Evolutionary conservation across 1,284 basidiomycete species (phyloP), one percentile per base, ranked within the genome.

Genomic region (Malassezia vespertilionis): DNA sequence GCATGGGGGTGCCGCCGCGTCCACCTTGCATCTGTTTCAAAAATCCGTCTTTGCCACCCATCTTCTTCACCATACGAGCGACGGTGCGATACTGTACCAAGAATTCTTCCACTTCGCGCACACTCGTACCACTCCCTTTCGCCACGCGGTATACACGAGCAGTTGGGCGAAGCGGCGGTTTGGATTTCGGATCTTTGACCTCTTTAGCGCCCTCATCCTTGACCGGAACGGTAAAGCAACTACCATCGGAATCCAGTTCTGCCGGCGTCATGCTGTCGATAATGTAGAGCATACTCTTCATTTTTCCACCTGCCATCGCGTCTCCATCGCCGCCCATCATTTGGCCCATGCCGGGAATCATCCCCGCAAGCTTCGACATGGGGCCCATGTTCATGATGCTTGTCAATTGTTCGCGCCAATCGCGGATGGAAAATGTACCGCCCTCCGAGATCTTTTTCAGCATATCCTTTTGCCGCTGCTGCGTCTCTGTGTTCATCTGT

Each of bases 351-450:
- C 91, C 91, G 3, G 91, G 91, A 53, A 99, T 97, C 89, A 97
- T 97, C 17, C 86, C 89, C 12, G 91, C 90, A 61, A 99, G 89
- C 75, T 97, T 97, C 63, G 84, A 88, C 47, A 99, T 80, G 4
- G 91, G 90, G 20, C 91, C 91, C 93, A 99, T 95, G 68, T 84
- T 86, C 89, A 95, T 95, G 57, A 99, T 84, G 65, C 88, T 95
- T 54, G 83, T 82, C 48, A 99, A 83, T 73, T 99, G 91, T 73
- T 97, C 93, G 69, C 86, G 78, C 87, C 93, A 93, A 72, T 97
- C 93, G 34, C 90, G 81, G 56, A 97, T 89, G 61, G 84, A 88
- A 52, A 97, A 82, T 65, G 90, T 89, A 35, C 93, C 93, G 14
- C 67, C 67, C 74, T 95, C 86, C 63, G 91, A 87, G 22, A 97